Percentiles rank a stretch among this genome's conserved stretches.
These are phyloP conservation scores for Blastomyces silverae DNA, from an alignment of 2,329 filamentous ascomycete species.

Conservation along the genomic window DNA sequence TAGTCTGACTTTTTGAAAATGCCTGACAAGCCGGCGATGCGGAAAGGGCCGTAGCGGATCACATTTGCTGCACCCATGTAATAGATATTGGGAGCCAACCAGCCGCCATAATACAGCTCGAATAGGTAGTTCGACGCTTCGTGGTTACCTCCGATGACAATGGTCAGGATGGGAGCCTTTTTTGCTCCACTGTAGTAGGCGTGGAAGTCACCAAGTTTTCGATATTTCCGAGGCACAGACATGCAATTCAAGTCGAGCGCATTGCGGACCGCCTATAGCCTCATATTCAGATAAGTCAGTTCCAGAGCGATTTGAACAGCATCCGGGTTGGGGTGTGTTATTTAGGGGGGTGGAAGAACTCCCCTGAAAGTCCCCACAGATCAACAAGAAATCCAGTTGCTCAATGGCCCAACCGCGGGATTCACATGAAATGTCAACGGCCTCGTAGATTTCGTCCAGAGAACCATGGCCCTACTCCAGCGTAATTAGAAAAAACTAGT, in stretches of 20 bases:
- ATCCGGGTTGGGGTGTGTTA: no score
- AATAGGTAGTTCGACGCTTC: conserved; percentile 84
- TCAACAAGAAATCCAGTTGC: conserved; percentile 79
- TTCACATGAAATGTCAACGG: conserved; percentile 61
- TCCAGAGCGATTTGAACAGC: neutral
- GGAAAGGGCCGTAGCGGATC: conserved; percentile 71
- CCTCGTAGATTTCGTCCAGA: conserved; percentile 82
- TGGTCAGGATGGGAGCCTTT: conserved; percentile 74
- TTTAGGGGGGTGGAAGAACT: no score
- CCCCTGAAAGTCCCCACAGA: conserved; percentile 82
- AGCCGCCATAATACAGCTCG: conserved; percentile 92
- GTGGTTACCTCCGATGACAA: conserved; percentile 93
- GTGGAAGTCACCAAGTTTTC: conserved; percentile 81
- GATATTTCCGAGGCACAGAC: conserved; percentile 81
- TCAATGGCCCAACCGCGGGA: conserved; percentile 60
- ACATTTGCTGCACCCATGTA: conserved; percentile 92
- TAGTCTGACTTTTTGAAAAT: conserved; percentile 93
- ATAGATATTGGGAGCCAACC: conserved; percentile 95
- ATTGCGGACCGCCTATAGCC: conserved; percentile 67
- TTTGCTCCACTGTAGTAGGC: conserved; percentile 78
- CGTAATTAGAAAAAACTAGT: neutral
- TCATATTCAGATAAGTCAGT: neutral
- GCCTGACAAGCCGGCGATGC: conserved; percentile 81
- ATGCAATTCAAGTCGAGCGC: conserved; percentile 79
- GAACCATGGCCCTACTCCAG: conserved; percentile 71